A percentile compares a stretch with the other conserved stretches of the same genome.
Evolutionary conservation across 2,329 filamentous ascomycete genomes (phyloP).

Genomic region (Curvularia sp.): DNA sequence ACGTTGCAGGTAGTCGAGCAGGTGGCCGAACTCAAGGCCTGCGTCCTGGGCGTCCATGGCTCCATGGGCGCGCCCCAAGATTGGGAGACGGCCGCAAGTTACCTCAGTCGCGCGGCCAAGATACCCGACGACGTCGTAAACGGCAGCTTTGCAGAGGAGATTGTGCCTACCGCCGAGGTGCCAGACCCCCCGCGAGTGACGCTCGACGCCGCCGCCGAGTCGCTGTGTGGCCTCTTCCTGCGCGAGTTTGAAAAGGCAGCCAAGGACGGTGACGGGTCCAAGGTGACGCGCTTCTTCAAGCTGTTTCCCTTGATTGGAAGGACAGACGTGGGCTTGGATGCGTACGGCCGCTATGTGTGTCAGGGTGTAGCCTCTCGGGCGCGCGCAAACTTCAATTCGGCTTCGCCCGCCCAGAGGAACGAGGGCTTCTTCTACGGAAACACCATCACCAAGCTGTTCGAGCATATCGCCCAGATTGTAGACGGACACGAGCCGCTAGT

Average conservation of each 20-base stretch:
- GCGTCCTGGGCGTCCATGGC: constrained; percentile 90
- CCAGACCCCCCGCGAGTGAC: constrained; percentile 90
- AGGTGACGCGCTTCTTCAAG: constrained; percentile 97
- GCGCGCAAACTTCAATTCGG: constrained; percentile 78
- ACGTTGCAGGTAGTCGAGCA: constrained; percentile 93
- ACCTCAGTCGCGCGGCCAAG: constrained; percentile 81
- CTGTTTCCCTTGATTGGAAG: constrained; percentile 92
- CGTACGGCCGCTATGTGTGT: constrained; percentile 95
- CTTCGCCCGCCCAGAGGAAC: constrained; percentile 65
- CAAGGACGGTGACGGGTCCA: constrained; percentile 82
- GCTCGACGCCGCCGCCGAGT: constrained; percentile 85
- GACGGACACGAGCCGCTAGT: constrained; percentile 90
- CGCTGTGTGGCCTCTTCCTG: constrained; percentile 86
- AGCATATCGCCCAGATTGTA: constrained; percentile 96
- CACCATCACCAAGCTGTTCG: constrained; percentile 88
- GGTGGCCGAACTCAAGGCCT: constrained; percentile 95
- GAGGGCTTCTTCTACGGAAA: constrained; percentile 93
- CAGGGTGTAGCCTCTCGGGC: constrained; percentile 89
- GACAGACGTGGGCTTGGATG: constrained; percentile 86
- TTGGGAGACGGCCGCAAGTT: constrained; percentile 95
- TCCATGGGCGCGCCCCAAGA: constrained; percentile 98
- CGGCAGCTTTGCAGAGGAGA: constrained; percentile 86
- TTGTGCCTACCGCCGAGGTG: constrained; percentile 94
- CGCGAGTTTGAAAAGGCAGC: constrained; percentile 95
- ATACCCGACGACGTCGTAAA: constrained; percentile 81